Evolutionary conservation across 2,329 filamentous ascomycete species (phyloP).

Genomic region (Trichophyton simii): DNA sequence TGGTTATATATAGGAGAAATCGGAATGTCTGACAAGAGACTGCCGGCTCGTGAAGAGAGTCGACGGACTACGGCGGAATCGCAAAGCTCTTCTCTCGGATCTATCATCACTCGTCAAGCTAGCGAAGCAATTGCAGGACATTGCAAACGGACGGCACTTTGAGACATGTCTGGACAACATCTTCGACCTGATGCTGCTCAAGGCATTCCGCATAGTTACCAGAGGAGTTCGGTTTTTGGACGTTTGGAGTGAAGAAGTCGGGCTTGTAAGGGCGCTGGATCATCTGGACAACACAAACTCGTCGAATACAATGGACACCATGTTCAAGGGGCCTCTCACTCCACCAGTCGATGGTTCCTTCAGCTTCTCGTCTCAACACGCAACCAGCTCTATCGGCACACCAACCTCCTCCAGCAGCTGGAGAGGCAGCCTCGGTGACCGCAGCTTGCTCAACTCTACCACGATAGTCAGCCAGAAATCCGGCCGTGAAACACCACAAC

Average conservation of each 20-base stretch:
- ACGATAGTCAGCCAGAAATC: slow-evolving; percentile 15
- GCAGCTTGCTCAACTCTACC: slow-evolving; percentile 2
- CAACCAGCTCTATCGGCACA: background rate
- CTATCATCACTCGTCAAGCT: slow-evolving; percentile 80
- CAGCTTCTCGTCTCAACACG: slow-evolving; percentile 1
- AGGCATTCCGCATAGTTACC: slow-evolving; percentile 88
- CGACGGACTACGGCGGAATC: slow-evolving; percentile 62
- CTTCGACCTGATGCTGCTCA: slow-evolving; percentile 84
- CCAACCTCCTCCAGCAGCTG: slow-evolving; percentile 2
- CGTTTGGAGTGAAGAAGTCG: slow-evolving; percentile 53
- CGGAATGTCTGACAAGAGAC: slow-evolving; percentile 75
- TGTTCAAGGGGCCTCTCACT: slow-evolving; percentile 25
- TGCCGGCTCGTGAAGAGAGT: slow-evolving; percentile 61
- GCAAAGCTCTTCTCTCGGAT: slow-evolving; percentile 80
- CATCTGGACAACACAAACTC: slow-evolving; percentile 23
- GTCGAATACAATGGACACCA: slow-evolving; percentile 10
- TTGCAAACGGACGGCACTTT: slow-evolving; percentile 40
- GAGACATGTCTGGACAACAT: slow-evolving; percentile 39
- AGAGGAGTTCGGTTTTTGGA: slow-evolving; percentile 84
- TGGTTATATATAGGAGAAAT: slow-evolving; percentile 54
- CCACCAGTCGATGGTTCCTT: slow-evolving; percentile 29
- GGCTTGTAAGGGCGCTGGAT: slow-evolving; percentile 30
- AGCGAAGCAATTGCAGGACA: slow-evolving; percentile 71
- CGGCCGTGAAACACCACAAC: slow-evolving; percentile 12
- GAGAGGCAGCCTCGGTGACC: slow-evolving; percentile 1